Conservation (phyloP, 257 asterid species). For the Verbascum thapsus region DNA sequence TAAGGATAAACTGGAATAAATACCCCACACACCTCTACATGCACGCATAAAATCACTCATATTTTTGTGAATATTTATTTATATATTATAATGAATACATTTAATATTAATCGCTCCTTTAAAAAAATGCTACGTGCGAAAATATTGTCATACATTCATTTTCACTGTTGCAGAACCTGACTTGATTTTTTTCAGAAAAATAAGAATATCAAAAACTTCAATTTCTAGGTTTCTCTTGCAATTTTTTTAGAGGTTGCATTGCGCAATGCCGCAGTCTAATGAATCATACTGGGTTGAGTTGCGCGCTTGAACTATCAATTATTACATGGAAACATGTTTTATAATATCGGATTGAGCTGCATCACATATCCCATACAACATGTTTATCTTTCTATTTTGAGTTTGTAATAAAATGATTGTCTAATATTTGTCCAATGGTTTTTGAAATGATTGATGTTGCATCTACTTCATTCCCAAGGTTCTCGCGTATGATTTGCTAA, state of each 20-base stretch:
- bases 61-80: slow-evolving; percentile 16
- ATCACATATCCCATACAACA: slow-evolving; percentile 6
- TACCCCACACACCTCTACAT: not conserved
- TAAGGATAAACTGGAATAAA: slow-evolving; percentile 14
- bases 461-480: slow-evolving; percentile 12
- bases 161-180: slow-evolving; percentile 3
- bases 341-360: slow-evolving; percentile 13
- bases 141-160: slow-evolving; percentile 24
- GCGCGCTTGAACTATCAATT: slow-evolving; percentile 6
- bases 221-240: slow-evolving; percentile 6
- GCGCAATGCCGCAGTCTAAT: slow-evolving; percentile 10
- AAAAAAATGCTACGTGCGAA: slow-evolving; percentile 16
- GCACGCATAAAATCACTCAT: not conserved
- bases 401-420: slow-evolving; percentile 8
- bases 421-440: slow-evolving; percentile 8
- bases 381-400: slow-evolving; percentile 1
- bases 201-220: slow-evolving; percentile 3
- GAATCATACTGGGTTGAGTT: not conserved
- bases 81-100: slow-evolving; percentile 12
- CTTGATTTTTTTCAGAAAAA: slow-evolving; percentile 8
- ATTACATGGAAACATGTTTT: slow-evolving; percentile 7
- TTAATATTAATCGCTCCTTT: not conserved
- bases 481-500: slow-evolving; percentile 24
- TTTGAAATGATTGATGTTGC: not conserved
- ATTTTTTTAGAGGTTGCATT: slow-evolving; percentile 20